A percentile compares a stretch with the other conserved stretches of the same genome.
Conservation (phyloP, 768 basidiomycete genomes). For the Aureoboletus auriporus region DNA sequence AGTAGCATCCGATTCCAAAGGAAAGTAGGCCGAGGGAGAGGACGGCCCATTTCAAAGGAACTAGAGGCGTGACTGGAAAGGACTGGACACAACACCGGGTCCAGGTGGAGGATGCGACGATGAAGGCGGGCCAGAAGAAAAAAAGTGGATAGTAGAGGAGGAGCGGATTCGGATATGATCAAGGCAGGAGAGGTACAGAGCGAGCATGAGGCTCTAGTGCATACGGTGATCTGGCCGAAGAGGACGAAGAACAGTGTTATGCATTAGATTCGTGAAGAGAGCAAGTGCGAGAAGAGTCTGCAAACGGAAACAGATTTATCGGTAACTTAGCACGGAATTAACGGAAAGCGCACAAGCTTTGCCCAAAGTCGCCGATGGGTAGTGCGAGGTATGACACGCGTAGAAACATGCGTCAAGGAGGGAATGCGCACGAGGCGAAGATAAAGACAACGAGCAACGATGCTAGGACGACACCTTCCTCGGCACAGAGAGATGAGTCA, state of each 20-base stretch:
- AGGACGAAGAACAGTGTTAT: constrained; percentile 39
- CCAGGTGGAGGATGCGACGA: constrained; percentile 48
- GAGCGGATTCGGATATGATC: constrained; percentile 70
- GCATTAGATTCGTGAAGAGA: constrained; percentile 40
- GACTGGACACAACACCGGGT: constrained; percentile 47
- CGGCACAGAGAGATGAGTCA: neutral
- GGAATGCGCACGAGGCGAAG: constrained; percentile 37
- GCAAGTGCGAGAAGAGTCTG: constrained; percentile 51
- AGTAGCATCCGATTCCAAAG: no score
- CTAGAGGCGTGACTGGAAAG: constrained; percentile 30
- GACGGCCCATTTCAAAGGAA: no score
- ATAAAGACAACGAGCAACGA: constrained; percentile 45
- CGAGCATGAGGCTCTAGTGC: constrained; percentile 54
- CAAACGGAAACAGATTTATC: neutral
- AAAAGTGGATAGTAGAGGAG: constrained; percentile 67
- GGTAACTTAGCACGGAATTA: neutral
- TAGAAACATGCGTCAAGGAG: constrained; percentile 21
- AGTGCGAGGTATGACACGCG: constrained; percentile 36
- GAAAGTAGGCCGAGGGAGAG: no score
- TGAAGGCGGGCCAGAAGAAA: constrained; percentile 82
- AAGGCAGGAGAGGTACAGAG: constrained; percentile 50
- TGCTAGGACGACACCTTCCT: constrained; percentile 67
- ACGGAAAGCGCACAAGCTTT: constrained; percentile 59
- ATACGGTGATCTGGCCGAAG: constrained; percentile 40
- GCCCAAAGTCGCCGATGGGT: constrained; percentile 48